Conservation (phyloP, 306 rosid species). For the Morella rubra region DNA sequence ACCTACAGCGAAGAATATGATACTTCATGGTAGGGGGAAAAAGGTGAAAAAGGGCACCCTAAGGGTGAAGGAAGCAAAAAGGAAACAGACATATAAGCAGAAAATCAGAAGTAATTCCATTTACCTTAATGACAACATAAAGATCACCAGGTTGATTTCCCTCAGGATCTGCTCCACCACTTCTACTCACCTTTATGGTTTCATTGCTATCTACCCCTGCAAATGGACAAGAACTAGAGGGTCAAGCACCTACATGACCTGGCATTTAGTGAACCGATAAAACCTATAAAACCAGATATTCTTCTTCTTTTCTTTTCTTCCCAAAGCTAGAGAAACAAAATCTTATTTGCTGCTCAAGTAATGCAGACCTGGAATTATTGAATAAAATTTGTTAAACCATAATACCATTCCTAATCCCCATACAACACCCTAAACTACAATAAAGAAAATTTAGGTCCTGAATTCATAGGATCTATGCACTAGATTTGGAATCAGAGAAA, state of each 20-base stretch:
- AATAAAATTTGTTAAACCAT: neutral
- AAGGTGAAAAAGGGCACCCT: neutral
- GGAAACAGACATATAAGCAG: neutral
- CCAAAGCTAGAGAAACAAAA: neutral
- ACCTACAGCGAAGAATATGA: constrained; percentile 43
- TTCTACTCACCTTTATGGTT: constrained; percentile 55
- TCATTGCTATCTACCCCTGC: constrained; percentile 77
- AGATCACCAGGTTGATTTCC: constrained; percentile 88
- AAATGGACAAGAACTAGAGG: constrained; percentile 25
- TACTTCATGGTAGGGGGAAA: neutral
- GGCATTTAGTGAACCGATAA: neutral
- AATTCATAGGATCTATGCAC: neutral
- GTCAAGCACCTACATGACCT: constrained; percentile 9
- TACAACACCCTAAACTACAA: neutral
- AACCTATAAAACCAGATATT: neutral
- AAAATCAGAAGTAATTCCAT: constrained; percentile 1
- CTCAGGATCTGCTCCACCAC: constrained; percentile 92
- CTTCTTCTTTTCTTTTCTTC: neutral
- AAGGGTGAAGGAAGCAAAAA: constrained; percentile 1
- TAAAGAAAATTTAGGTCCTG: neutral
- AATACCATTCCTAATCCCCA: neutral
- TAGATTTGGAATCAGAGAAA: neutral
- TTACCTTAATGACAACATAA: constrained; percentile 67
- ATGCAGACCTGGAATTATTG: neutral
- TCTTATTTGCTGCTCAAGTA: neutral